Evolutionary conservation across 768 basidiomycete species (phyloP).

Genomic region (Psilocybe cyanescens): DNA sequence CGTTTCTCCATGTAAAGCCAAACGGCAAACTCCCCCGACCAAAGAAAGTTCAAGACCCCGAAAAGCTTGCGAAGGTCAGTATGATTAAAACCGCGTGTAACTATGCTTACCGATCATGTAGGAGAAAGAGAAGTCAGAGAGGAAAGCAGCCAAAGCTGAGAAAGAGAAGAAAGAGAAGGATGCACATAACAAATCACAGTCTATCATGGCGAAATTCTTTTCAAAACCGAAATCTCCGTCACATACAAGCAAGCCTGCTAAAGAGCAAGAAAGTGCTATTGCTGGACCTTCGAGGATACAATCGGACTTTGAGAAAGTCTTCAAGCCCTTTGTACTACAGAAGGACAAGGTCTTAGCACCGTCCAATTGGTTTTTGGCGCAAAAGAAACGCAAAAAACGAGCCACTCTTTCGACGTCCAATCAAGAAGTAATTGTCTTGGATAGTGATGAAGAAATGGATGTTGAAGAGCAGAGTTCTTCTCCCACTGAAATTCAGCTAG

Average conservation of each 20-base stretch:
- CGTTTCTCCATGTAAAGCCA: slow-evolving; percentile 10
- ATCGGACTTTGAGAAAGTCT: slow-evolving; percentile 74
- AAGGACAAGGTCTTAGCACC: slow-evolving; percentile 77
- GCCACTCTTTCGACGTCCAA: slow-evolving; percentile 18
- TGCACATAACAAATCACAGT: slow-evolving; percentile 72
- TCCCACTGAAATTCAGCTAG: slow-evolving; percentile 28
- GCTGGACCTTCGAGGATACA: slow-evolving; percentile 42
- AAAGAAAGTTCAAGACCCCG: slow-evolving; percentile 60
- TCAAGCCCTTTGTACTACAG: slow-evolving; percentile 81
- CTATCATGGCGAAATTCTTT: slow-evolving; percentile 81
- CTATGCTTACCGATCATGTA: slow-evolving; percentile 27
- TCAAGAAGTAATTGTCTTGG: slow-evolving; percentile 63
- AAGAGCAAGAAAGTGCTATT: slow-evolving; percentile 30
- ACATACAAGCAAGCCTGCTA: slow-evolving; percentile 26
- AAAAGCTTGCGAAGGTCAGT: slow-evolving; percentile 59
- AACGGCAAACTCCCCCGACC: slow-evolving; percentile 34
- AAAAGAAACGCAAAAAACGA: slow-evolving; percentile 30
- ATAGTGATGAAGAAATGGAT: slow-evolving; percentile 45
- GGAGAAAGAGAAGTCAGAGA: slow-evolving; percentile 73
- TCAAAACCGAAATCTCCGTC: slow-evolving; percentile 53
- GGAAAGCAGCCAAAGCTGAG: slow-evolving; percentile 69
- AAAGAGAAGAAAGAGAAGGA: slow-evolving; percentile 75
- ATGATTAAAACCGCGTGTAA: background rate
- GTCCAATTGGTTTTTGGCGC: slow-evolving; percentile 63
- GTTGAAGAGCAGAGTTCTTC: slow-evolving; percentile 29